phyloP scores from a whole-genome alignment of 2,329 filamentous ascomycete genomes.

The Pestalotiopsis sp. region DNA sequence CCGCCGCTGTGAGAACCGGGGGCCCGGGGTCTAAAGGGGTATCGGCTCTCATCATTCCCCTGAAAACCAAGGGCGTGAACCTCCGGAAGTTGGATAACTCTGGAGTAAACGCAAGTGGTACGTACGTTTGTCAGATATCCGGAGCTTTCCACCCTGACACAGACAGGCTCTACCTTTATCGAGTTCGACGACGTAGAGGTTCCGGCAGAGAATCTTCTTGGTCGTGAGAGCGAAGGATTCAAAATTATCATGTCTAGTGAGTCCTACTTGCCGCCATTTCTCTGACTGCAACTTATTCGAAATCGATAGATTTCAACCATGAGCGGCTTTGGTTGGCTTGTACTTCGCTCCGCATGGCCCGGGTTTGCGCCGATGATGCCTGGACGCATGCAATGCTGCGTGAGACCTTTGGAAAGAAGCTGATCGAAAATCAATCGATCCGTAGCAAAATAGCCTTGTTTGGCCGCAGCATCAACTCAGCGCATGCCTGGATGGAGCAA shows the following conservation, averaged over 20 bases:
- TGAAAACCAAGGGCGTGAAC: conserved; percentile 43
- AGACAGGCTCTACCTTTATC: conserved; percentile 57
- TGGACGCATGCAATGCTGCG: conserved; percentile 36
- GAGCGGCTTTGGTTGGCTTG: conserved; percentile 58
- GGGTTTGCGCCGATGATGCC: conserved; percentile 52
- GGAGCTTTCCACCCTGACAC: conserved; percentile 58
- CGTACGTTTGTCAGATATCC: not conserved
- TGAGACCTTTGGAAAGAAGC: conserved; percentile 19
- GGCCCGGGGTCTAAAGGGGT: conserved; percentile 50
- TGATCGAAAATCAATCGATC: conserved; percentile 18
- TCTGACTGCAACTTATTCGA: not conserved
- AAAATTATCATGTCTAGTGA: conserved; percentile 20
- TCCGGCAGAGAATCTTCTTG: conserved; percentile 50
- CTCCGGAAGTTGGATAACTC: conserved; percentile 51
- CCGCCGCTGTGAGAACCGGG: conserved; percentile 48
- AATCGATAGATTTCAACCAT: conserved; percentile 46
- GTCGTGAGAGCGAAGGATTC: conserved; percentile 53
- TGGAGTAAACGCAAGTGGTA: not conserved
- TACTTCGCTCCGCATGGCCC: conserved; percentile 54
- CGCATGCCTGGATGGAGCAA: conserved; percentile 20
- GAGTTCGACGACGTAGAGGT: conserved; percentile 55
- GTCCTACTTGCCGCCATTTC: not conserved
- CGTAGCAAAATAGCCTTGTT: conserved; percentile 21
- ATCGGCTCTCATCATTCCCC: conserved; percentile 54
- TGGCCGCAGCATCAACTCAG: conserved; percentile 17